phyloP scores from a whole-genome alignment of 1,284 basidiomycete species.

The Ustilago crameri region DNA sequence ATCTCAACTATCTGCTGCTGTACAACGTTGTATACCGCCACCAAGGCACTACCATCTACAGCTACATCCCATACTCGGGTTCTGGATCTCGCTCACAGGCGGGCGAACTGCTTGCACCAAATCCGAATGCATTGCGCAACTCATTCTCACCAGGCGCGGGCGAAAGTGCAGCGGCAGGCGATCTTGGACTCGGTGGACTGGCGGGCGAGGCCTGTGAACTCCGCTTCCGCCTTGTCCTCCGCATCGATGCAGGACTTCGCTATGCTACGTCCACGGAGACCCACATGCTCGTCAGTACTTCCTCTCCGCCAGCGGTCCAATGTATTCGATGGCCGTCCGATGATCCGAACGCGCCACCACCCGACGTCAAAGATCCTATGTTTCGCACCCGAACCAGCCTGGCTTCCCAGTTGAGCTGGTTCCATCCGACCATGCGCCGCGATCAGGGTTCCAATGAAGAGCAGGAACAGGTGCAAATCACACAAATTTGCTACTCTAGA shows the following conservation, averaged over 20 bases:
- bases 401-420: constrained; percentile 39
- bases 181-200: constrained; percentile 40
- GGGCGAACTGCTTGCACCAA: constrained; percentile 50
- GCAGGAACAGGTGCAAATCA: constrained; percentile 21
- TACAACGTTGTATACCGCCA: constrained; percentile 49
- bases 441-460: background rate
- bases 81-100: constrained; percentile 42
- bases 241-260: constrained; percentile 62
- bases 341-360: constrained; percentile 30
- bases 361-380: constrained; percentile 26
- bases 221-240: constrained; percentile 56
- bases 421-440: constrained; percentile 9
- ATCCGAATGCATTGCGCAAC: constrained; percentile 37
- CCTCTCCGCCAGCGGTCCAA: constrained; percentile 59
- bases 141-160: constrained; percentile 58
- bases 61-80: constrained; percentile 53
- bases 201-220: constrained; percentile 50
- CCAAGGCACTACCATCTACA: constrained; percentile 44
- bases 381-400: constrained; percentile 53
- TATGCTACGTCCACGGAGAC: constrained; percentile 45
- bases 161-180: constrained; percentile 50
- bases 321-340: constrained; percentile 63
- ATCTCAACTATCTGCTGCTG: constrained; percentile 50
- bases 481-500: constrained; percentile 48
- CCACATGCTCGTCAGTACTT: constrained; percentile 61